Conservation (phyloP, 352 stramenopile species). For the Phytopythium chamaehyphon region DNA sequence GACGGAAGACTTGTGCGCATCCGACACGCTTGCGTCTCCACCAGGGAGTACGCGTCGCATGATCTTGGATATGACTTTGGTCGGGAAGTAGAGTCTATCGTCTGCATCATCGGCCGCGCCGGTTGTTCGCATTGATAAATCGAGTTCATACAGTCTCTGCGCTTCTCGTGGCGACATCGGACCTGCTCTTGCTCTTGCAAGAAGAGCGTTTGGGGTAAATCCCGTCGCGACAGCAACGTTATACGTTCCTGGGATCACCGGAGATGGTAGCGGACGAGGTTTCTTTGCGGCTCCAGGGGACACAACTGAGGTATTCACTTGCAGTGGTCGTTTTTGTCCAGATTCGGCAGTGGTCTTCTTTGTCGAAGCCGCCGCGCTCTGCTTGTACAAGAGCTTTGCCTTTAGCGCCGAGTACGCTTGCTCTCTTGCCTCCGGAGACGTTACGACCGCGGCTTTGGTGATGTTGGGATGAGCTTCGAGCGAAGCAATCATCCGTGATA, state of each 20-base stretch:
- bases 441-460: slow-evolving; percentile 9
- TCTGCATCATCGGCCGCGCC: slow-evolving; percentile 40
- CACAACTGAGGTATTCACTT: slow-evolving; percentile 10
- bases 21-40: slow-evolving; percentile 2
- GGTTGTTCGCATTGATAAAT: slow-evolving; percentile 41
- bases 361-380: slow-evolving; percentile 26
- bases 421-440: slow-evolving; percentile 31
- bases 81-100: slow-evolving; percentile 74
- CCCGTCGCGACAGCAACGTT: background rate
- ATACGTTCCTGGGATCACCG: background rate
- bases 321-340: slow-evolving; percentile 22
- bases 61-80: slow-evolving; percentile 65
- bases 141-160: slow-evolving; percentile 67
- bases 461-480: slow-evolving; percentile 22
- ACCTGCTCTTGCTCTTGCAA: slow-evolving; percentile 8
- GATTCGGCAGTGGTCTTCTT: slow-evolving; percentile 16
- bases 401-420: slow-evolving; percentile 64
- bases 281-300: slow-evolving; percentile 19
- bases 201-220: background rate
- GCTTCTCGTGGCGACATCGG: slow-evolving; percentile 51
- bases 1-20: background rate
- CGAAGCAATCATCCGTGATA: slow-evolving; percentile 37
- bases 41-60: slow-evolving; percentile 55
- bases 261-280: slow-evolving; percentile 1
- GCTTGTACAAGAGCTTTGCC: slow-evolving; percentile 43